These are phyloP conservation scores for Xerocomus amazonicus DNA, from an alignment of 1,284 basidiomycete species.

Conservation along the genomic window DNA sequence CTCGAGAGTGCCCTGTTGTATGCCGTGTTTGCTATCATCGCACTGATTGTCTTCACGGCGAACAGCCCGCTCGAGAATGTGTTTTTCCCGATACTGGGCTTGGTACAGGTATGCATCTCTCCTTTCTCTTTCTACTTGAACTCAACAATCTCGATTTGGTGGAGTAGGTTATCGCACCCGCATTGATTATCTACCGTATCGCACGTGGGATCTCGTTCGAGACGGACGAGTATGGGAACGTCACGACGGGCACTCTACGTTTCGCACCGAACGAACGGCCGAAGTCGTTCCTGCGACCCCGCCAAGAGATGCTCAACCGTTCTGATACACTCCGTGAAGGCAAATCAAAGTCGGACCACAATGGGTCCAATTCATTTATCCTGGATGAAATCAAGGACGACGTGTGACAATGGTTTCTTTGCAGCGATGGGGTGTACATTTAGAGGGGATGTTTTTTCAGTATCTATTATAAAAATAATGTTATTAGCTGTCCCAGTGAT, in stretches of 20 bases:
- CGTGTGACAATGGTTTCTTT: neutral
- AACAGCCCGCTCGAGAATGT: conserved; percentile 18
- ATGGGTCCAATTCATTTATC: conserved; percentile 15
- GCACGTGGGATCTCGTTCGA: conserved; percentile 16
- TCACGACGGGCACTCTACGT: conserved; percentile 2
- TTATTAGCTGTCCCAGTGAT: too few relatives aligned
- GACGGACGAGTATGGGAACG: conserved; percentile 6
- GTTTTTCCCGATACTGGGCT: conserved; percentile 21
- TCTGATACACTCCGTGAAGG: conserved; percentile 8
- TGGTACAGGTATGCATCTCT: conserved; percentile 13
- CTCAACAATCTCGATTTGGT: too few relatives aligned
- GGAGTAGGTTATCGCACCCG: conserved; percentile 10
- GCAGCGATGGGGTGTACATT: too few relatives aligned
- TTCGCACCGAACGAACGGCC: conserved; percentile 4
- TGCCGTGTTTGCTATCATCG: conserved; percentile 11
- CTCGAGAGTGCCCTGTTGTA: conserved; percentile 27
- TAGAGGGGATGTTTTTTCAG: neutral
- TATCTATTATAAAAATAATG: neutral
- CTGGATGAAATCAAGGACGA: conserved; percentile 11
- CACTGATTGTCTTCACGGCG: conserved; percentile 12
- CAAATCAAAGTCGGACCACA: neutral
- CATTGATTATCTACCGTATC: conserved; percentile 24
- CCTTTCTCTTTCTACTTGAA: too few relatives aligned
- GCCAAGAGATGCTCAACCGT: neutral
- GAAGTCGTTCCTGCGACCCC: neutral